phyloP scores from a whole-genome alignment of 148 eudicot species.

The Cornus suecica region DNA sequence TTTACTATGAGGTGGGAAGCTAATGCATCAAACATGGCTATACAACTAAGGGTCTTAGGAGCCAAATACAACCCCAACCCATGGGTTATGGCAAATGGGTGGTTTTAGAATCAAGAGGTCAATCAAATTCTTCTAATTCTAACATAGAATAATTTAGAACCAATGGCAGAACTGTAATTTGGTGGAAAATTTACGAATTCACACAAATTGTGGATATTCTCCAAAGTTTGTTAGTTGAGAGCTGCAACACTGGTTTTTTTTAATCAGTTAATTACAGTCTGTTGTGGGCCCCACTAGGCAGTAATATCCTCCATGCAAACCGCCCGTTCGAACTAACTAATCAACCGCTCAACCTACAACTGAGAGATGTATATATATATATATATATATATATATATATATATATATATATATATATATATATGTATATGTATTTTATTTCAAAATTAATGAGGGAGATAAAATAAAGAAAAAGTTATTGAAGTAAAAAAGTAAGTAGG shows the following conservation, averaged over 20 bases:
- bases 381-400: too few relatives aligned
- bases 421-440: not conserved
- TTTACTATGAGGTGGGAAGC: too few relatives aligned
- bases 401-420: too few relatives aligned
- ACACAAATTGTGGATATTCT: not conserved
- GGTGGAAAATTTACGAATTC: not conserved
- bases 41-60: too few relatives aligned
- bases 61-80: too few relatives aligned
- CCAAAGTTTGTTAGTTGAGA: not conserved
- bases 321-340: slow-evolving; percentile 6
- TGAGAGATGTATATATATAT: too few relatives aligned
- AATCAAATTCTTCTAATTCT: too few relatives aligned
- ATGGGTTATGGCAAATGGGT: too few relatives aligned
- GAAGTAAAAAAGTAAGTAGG: not conserved
- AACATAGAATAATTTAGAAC: too few relatives aligned
- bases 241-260: not conserved
- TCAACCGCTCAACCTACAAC: not conserved
- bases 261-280: not conserved
- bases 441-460: not conserved
- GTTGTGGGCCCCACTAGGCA: not conserved
- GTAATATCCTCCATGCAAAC: slow-evolving; percentile 5
- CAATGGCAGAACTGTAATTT: too few relatives aligned
- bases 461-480: not conserved
- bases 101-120: too few relatives aligned
- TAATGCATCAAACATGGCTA: too few relatives aligned